Conservation (phyloP, 1,284 basidiomycete genomes). For the Tremellales sp. region DNA sequence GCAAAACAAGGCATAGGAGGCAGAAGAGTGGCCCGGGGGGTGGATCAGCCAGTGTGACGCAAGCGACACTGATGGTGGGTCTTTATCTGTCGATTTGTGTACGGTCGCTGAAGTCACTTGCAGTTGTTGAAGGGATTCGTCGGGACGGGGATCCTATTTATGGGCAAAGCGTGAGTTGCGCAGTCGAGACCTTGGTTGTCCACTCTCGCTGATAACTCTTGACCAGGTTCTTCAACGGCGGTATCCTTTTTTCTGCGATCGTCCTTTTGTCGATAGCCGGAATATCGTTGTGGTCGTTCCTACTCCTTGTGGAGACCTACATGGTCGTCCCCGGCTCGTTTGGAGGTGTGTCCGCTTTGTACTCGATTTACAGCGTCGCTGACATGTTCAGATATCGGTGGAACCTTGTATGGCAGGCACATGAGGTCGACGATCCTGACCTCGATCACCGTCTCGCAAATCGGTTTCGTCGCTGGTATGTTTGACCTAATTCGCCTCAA, state of each 20-base stretch:
- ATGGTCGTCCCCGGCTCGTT: slow-evolving; percentile 88
- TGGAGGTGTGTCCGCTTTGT: slow-evolving; percentile 60
- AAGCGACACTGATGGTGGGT: slow-evolving; percentile 83
- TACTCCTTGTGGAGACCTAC: slow-evolving; percentile 85
- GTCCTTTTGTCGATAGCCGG: slow-evolving; percentile 77
- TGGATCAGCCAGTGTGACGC: slow-evolving; percentile 80
- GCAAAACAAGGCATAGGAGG: slow-evolving; percentile 55
- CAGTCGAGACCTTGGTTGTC: slow-evolving; percentile 7
- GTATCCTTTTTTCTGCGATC: slow-evolving; percentile 77
- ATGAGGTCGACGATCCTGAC: slow-evolving; percentile 86
- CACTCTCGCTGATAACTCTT: neutral
- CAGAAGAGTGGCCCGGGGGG: slow-evolving; percentile 56
- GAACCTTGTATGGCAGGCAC: slow-evolving; percentile 82
- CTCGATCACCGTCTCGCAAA: slow-evolving; percentile 85
- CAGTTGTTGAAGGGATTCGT: slow-evolving; percentile 92
- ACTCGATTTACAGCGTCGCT: slow-evolving; percentile 3
- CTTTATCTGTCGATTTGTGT: neutral
- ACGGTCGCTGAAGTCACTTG: slow-evolving; percentile 6
- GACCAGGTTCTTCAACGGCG: slow-evolving; percentile 86
- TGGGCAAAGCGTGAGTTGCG: slow-evolving; percentile 76
- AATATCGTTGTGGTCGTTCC: slow-evolving; percentile 90
- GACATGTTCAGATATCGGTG: slow-evolving; percentile 70
- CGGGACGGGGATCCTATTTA: slow-evolving; percentile 92
- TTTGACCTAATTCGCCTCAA: neutral
- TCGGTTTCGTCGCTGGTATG: slow-evolving; percentile 54